Evolutionary conservation across 1,284 basidiomycete species (phyloP), one percentile per base, ranked within the genome.

Genomic region (Heterobasidion occidentale): DNA sequence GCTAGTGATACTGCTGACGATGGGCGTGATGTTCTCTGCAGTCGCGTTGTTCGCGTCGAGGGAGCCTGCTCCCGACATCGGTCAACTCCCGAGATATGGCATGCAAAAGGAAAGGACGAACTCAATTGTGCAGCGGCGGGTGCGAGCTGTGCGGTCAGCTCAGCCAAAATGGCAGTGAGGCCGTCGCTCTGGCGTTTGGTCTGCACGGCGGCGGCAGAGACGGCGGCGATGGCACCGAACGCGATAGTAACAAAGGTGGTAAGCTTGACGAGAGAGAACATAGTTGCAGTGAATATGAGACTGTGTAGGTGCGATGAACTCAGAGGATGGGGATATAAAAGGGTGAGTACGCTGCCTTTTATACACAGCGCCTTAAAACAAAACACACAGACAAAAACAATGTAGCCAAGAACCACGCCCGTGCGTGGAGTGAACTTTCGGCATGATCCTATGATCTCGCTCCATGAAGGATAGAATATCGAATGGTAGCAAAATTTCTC

Each of bases 141-240:
- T 9, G 3, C 33, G 42, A 54, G 7, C 14, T 15, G 12, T 7
- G n/a, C n/a, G 2, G 17, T 35, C 14, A 54, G 20, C 20, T 20
- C 45, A 12, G 35, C 35, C 17, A 54, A 38, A 34, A 54, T 46
- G n/a, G n/a, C 11, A n/a, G 15, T 36, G 45, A 54, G n/a, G 42
- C 15, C 19, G 42, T 14, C 7, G 33, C 44, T 20, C 20, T 42
- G 44, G 33, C 27, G 17, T 34, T 50, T 49, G 38, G 38, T n/a
- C 38, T 42, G 12, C 36, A 33, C 61, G 20, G 56, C 51, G 45
- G 54, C 48, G 36, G 60, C 59, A n/a, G 66, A 66, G 12, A 64
- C 57, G 5, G 68, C 68, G 2, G 58, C 60, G n/a, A 59, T 47
- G 11, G 57, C 51, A 53, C 57, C 59, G 48, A 67, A 59, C 42